Evolutionary conservation across 2,329 filamentous ascomycete species (phyloP), one percentile per base, ranked within the genome.

Genomic region (Colletotrichum lupini): DNA sequence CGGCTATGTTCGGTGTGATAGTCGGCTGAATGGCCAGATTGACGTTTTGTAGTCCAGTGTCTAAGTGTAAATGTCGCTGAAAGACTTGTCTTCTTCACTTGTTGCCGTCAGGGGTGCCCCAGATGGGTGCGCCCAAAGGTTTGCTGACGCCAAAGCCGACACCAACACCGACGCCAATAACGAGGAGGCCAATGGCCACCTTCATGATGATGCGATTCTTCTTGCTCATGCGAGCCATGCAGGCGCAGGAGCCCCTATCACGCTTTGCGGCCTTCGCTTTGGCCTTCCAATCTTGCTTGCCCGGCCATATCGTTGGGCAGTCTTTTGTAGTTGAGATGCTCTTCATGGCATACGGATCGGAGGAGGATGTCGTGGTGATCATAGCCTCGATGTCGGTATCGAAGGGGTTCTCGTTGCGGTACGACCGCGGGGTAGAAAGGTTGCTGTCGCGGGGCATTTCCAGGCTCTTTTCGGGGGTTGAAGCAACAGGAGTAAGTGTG

Each of bases 101-200:
- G 5, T 26, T 19, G 24, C 24, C 56, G 32, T 71, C 30, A 57
- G 9, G 53, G 49, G 52, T 64, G 52, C 85, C 81, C 89, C 89
- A 92, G 75, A 91, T 89, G 19, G 85, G 85, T n/a, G 89, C 89
- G 14, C 87, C 87, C 1, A 91, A 83, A 3, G 89, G 86, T 80
- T 89, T 91, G 84, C 89, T 91, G 76, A 92, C 84, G 61, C 90
- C 90, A 58, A 92, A 84, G 26, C 90, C 90, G 26, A 92, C 82
- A 56, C 84, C 88, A 11, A 91, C 85, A 16, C 87, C 89, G 63
- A 87, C 79, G 62, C 88, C 88, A 5, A 91, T 78, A 24, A 91
- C 83, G 30, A 91, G 78, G 5, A 90, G 75, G 3, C 83, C 83
- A 60, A 91, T 86, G 56, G 86, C 76, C n/a, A 92, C 80, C 82